Percentiles rank a stretch among this genome's conserved stretches.
Conservation (phyloP, 441 rosid genomes). For the Syzygium malaccense region DNA sequence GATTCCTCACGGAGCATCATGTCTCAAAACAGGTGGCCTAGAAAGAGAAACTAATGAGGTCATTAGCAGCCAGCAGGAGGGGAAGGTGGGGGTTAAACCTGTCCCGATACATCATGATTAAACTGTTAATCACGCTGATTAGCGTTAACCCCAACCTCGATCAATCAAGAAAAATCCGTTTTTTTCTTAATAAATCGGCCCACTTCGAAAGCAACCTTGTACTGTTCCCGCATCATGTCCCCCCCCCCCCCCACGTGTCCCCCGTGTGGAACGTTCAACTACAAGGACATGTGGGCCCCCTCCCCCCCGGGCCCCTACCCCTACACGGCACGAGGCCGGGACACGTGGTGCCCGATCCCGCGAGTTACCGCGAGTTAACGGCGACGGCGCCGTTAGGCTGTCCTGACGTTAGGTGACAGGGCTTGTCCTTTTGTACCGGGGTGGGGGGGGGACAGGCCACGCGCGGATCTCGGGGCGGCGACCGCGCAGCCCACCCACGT, state of each 20-base stretch:
- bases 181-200: not conserved
- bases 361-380: not conserved
- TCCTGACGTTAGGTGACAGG: conserved; percentile 36
- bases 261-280: not conserved
- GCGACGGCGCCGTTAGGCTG: conserved; percentile 22
- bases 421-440: not conserved
- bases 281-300: not conserved
- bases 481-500: conserved; percentile 18
- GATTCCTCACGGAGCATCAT: not conserved
- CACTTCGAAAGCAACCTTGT: not conserved
- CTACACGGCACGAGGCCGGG: not conserved
- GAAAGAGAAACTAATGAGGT: not conserved
- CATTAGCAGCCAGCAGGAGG: not conserved
- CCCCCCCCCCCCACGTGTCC: not conserved
- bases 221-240: not conserved
- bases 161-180: not conserved
- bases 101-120: not conserved
- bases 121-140: not conserved
- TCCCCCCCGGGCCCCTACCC: not conserved
- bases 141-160: not conserved
- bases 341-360: not conserved
- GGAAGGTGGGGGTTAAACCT: not conserved
- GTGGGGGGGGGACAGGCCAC: conserved; percentile 2
- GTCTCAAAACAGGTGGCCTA: not conserved
- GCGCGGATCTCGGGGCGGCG: conserved; percentile 24